phyloP scores from a whole-genome alignment of 2,329 filamentous ascomycete genomes.

The Botrytis squamosa region DNA sequence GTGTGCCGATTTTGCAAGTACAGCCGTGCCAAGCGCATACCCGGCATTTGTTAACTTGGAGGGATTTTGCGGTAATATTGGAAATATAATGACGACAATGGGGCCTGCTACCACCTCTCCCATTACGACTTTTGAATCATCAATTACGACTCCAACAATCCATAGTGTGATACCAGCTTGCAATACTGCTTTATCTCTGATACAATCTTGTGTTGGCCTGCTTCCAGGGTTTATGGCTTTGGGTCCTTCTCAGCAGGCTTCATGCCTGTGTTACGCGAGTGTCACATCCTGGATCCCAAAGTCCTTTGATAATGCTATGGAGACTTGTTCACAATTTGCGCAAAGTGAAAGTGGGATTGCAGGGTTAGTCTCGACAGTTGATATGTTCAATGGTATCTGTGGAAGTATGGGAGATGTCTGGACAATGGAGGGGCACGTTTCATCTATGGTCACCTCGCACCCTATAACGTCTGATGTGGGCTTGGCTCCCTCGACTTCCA shows the following conservation, averaged over 20 bases:
- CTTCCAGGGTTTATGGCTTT: slow-evolving; percentile 5
- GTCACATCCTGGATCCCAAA: slow-evolving; percentile 12
- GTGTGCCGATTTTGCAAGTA: slow-evolving; percentile 30
- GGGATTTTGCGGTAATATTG: slow-evolving; percentile 25
- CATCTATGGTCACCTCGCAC: neutral
- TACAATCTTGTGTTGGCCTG: neutral
- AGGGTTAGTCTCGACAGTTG: neutral
- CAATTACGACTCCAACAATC: neutral
- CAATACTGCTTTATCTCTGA: neutral
- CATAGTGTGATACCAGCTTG: neutral
- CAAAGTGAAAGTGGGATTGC: neutral
- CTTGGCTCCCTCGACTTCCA: neutral
- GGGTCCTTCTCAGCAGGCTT: neutral
- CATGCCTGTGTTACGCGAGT: slow-evolving; percentile 19
- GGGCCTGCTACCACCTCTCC: neutral
- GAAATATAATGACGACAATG: neutral
- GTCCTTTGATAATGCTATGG: slow-evolving; percentile 15
- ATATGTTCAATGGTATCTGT: slow-evolving; percentile 22
- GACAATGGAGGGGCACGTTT: neutral
- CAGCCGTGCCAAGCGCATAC: slow-evolving; percentile 24
- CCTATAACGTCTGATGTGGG: neutral
- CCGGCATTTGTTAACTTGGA: slow-evolving; percentile 26
- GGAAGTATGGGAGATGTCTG: slow-evolving; percentile 28
- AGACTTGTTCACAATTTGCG: neutral
- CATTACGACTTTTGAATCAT: neutral